phyloP scores from a whole-genome alignment of 495 filamentous ascomycete species.

The Neurospora intermedia region DNA sequence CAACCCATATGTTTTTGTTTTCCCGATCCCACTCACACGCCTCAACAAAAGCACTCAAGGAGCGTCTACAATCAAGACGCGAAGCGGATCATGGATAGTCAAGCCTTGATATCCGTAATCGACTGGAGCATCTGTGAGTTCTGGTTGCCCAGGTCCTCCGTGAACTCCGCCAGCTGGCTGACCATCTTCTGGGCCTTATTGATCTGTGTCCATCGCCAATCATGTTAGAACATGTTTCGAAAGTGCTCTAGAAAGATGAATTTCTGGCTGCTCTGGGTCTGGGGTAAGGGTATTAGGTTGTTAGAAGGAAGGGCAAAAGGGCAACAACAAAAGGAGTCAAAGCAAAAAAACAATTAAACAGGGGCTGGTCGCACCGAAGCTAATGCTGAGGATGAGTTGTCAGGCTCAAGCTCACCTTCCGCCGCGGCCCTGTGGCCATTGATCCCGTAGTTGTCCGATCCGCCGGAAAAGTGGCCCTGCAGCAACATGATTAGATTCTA shows the following conservation, averaged over 20 bases:
- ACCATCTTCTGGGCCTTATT: conserved; percentile 35
- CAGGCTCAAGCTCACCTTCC: conserved; percentile 43
- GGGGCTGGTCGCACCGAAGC: conserved; percentile 45
- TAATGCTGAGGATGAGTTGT: conserved; percentile 45
- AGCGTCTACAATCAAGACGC: neutral
- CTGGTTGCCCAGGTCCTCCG: conserved; percentile 36
- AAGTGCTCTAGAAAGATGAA: neutral
- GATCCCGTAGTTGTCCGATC: conserved; percentile 6
- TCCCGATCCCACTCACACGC: neutral
- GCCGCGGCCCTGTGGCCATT: conserved; percentile 22
- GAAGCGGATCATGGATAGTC: neutral
- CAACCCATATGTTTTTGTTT: neutral
- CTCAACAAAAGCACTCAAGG: neutral
- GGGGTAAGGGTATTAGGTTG: neutral
- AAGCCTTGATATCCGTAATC: conserved; percentile 22
- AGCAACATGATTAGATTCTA: neutral
- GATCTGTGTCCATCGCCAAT: conserved; percentile 27
- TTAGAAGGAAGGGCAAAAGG: neutral
- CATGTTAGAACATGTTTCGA: conserved; percentile 9
- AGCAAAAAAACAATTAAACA: conserved; percentile 27
- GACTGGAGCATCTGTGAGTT: conserved; percentile 35
- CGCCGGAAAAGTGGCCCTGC: conserved; percentile 33
- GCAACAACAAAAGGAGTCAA: neutral
- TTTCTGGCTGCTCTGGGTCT: neutral
- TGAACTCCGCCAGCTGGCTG: conserved; percentile 35